These are phyloP conservation scores for Aquilaria sinensis DNA, from an alignment of 345 rosid species.

Conservation along the genomic window DNA sequence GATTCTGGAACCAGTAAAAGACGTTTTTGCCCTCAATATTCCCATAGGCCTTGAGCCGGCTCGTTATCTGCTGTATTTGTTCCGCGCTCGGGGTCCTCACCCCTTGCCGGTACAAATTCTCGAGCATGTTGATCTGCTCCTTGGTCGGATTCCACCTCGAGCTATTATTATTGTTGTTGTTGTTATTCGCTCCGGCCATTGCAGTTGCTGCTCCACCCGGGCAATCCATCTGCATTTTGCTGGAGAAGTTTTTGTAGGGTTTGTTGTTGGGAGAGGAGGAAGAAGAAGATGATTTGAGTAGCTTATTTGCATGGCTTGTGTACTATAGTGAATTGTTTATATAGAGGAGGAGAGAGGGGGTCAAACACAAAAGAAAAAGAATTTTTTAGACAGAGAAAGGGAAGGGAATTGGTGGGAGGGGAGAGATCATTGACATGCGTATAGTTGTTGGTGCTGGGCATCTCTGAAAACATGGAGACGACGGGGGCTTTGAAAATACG, in stretches of 20 bases:
- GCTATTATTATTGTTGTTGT: conserved; percentile 13
- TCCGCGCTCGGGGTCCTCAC: conserved; percentile 84
- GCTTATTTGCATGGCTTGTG: conserved; percentile 19
- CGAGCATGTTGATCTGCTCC: conserved; percentile 73
- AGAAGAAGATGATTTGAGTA: background rate
- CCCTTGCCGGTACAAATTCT: conserved; percentile 66
- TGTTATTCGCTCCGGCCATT: conserved; percentile 14
- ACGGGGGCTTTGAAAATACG: conserved; percentile 14
- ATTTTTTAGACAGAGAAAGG: conserved; percentile 13
- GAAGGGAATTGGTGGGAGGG: conserved; percentile 9
- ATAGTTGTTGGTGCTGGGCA: conserved; percentile 68
- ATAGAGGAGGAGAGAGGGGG: conserved; percentile 4
- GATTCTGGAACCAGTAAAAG: conserved; percentile 98
- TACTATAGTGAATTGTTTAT: background rate
- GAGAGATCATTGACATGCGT: conserved; percentile 57
- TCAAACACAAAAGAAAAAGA: conserved; percentile 11
- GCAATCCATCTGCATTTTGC: conserved; percentile 11
- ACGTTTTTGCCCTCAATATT: conserved; percentile 98
- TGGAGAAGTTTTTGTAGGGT: conserved; percentile 14
- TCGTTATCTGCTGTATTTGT: conserved; percentile 84
- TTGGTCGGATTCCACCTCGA: conserved; percentile 95
- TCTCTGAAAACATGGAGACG: conserved; percentile 87
- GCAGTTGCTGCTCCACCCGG: conserved; percentile 9
- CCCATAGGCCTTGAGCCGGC: conserved; percentile 63
- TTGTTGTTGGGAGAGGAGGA: conserved; percentile 5